Evolutionary conservation across 148 eudicot species (phyloP), one percentile per base, ranked within the genome.

Genomic region (Pouteria glomerata): DNA sequence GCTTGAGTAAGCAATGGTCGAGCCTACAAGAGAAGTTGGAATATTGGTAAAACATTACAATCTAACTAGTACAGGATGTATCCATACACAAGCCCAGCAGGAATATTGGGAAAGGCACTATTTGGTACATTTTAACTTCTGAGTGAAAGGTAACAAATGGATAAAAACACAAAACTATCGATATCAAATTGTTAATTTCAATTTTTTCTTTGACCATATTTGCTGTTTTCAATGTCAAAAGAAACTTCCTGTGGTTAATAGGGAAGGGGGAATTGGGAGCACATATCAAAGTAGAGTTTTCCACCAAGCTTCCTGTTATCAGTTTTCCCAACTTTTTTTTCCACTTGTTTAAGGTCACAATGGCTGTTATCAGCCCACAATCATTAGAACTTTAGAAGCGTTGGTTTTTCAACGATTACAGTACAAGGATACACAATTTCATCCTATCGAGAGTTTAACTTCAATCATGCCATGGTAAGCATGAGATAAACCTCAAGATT

Each of bases 1-100:
- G 96, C 97, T 81, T 87, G 80, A 27, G 77, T 77, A 73, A 95
- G 83, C 82, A 95, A 80, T 53, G 98, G 98, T 66, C 97, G 90
- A 78, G 98, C 97, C 98, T 95, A 65, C 57, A 73, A 48, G 62
- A 77, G 23, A 58, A 37, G 56, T 19, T 16, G 50, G 64, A 57
- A 51, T 66, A 41, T 71, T 70, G 31, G 55, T n/a, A 11, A 10
- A 18, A 12, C 56, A 12, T 1, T 16, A 27, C 16, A 42, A 19
- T 37, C 57, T 0, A 59, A 44, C 3, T 50, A 16, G 18, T 2
- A n/a, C 7, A 1, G 26, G 42, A 58, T 14, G 13, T 35, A 29
- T 31, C 14, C 19, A 37, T 29, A 44, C 15, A 44, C 33, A 7
- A 57, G 24, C 62, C 35, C 2, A 26, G 18, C 62, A 30, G 35